Evolutionary conservation across 2,329 filamentous ascomycete species (phyloP), one percentile per base, ranked within the genome.

Genomic region (Colletotrichum neosansevieriae): DNA sequence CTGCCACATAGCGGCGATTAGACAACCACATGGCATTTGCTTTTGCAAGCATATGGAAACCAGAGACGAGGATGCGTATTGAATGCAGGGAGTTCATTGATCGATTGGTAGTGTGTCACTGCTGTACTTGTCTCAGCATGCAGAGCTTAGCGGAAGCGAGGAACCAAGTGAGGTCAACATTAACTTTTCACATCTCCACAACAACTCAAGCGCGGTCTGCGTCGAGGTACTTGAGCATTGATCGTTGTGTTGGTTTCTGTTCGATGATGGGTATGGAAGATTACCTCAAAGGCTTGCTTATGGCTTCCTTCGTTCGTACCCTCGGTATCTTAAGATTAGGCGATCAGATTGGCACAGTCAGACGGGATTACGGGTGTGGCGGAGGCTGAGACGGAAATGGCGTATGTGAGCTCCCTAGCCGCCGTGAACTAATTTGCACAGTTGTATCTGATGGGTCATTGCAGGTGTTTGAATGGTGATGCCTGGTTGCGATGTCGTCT

Each of bases 91-190:
- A 19, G 34, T 15, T 15, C 6, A 29, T 1, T 29, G 29, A 4
- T 7, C 29, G 7, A 7, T 29, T 29, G 29, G 7, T 6, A 29
- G 29, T 29, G 29, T 29, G 29, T 2, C 29, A 29, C 29, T 29
- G 7, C 29, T 29, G 6, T 29, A 29, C 29, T 29, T 29, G 29
- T 29, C 6, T 29, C 29, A 29, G 29, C 6, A 6, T 42, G 53
- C n/a, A 12, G 53, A 17, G 13, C 6, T 7, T 10, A 32, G 56
- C 38, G 40, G n/a, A 19, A 21, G 34, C 6, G 19, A 21, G 17
- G 11, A 40, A 49, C 42, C 15, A 47, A 32, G 40, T 64, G 61
- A 68, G 21, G 61, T 68, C 54, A 15, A 50, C 45, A 59, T 68
- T 68, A 45, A 36, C 54, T 65, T 57, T 59, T 11, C 38, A 29